Evolutionary conservation across 805 yeast genomes (phyloP), one percentile per base, ranked within the genome.

Genomic region (Teunomyces lycoperdinae): DNA sequence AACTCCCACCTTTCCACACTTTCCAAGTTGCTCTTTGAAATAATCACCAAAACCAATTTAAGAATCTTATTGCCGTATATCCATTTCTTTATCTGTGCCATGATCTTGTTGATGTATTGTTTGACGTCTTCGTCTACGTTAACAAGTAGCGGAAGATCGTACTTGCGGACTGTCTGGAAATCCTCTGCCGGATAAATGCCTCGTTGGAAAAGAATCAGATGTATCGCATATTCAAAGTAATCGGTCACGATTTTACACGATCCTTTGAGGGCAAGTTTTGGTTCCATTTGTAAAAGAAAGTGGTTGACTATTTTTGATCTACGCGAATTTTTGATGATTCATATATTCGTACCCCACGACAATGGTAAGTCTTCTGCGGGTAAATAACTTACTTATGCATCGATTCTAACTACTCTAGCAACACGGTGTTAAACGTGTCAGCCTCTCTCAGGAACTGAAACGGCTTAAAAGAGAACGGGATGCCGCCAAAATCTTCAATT

Each of bases 171-270:
- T 1, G 84, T 74, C 44, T 77, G 77, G 66, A 92, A 91, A 61
- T 89, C 96, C 52, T 87, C 95, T 3, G 87, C 76, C 0, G 96
- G 96, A 58, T 91, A 91, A 14, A 91, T 83, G 0, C 96, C 96
- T 45, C 98, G 71, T 63, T 92, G 97, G 63, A 85, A 91, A 4
- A 92, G 76, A 24, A 91, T 87, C 42, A 84, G 81, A 60, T 89
- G 85, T 45, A 91, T 83, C 46, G 92, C 80, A 62, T 82, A 88
- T 57, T 88, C 87, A 58, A 91, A 88, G 66, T 87, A 89, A 65
- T 89, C 97, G 0, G 92, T 79, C 0, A 90, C 89, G 0, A 81
- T 74, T 52, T 83, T 81, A 9, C 95, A 82, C 0, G 95, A 86
- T 9, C 96, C 97, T 56, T 83, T 83, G 39, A 87, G 65, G 2